These are phyloP conservation scores for Castanospermum australe DNA, from an alignment of 306 rosid genomes.

Conservation along the genomic window DNA sequence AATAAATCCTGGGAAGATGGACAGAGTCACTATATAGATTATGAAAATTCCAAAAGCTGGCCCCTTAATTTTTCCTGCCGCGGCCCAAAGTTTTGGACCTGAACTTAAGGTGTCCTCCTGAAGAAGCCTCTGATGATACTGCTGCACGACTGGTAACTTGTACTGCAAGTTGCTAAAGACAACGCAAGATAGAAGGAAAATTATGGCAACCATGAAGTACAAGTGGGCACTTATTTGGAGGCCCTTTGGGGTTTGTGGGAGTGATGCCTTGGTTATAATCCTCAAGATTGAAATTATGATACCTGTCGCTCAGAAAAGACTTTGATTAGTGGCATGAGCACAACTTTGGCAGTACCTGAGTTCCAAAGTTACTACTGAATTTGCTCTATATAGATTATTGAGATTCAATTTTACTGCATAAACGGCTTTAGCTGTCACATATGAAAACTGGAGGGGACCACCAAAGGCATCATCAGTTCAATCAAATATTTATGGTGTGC, in stretches of 20 bases:
- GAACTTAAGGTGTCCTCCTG: constrained; percentile 45
- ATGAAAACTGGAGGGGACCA: background rate
- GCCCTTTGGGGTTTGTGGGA: constrained; percentile 77
- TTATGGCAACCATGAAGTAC: constrained; percentile 69
- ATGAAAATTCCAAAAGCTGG: constrained; percentile 73
- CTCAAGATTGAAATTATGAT: constrained; percentile 74
- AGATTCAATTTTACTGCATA: constrained; percentile 1
- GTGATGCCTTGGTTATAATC: constrained; percentile 79
- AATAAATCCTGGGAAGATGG: constrained; percentile 88
- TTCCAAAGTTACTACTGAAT: background rate
- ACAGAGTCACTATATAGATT: constrained; percentile 75
- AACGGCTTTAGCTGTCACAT: background rate
- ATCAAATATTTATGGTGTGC: background rate
- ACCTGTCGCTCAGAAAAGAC: constrained; percentile 52
- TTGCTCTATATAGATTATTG: background rate
- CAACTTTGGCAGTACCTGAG: background rate
- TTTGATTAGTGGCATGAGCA: background rate
- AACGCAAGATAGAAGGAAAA: constrained; percentile 72
- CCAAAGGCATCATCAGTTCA: background rate
- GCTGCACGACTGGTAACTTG: constrained; percentile 78
- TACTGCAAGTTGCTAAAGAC: constrained; percentile 66
- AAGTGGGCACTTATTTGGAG: constrained; percentile 81
- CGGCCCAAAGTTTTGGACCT: constrained; percentile 53
- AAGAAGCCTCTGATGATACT: constrained; percentile 40
- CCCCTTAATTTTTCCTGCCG: constrained; percentile 54